Base-by-base conservation (phyloP, 2,329 filamentous ascomycete species). In the Aspergillus fructus region DNA sequence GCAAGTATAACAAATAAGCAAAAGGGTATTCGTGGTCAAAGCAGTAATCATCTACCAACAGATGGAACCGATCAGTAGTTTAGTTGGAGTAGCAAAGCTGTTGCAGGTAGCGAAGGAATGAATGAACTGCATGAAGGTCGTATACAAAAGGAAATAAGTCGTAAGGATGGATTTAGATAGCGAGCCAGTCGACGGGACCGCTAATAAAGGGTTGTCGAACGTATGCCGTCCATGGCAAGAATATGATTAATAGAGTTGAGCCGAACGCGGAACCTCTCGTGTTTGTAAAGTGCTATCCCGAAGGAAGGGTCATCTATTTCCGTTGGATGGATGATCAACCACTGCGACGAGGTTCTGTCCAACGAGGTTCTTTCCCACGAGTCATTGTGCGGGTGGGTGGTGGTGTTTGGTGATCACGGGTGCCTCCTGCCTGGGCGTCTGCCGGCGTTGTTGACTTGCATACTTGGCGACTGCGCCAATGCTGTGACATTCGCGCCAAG, bases 221-320 rank as follows among this genome's bases (percentile, higher is more conserved):
- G 34, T 37, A 37, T n/a, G 12, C 34, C 13, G 34, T n/a, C n/a
- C 40, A 17, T 21, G 12, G 40, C n/a, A 42, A 42, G 17, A 42
- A 42, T 24, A 48, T 30, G 1, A 30, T 30, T 30, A 0, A 30
- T 39, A 23, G 61, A 55, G 62, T 61, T 56, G 24, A 7, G 61
- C 62, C 60, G 63, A 62, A 63, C 53, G 65, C 64, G 65, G 65
- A 64, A 66, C 64, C 63, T 66, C 66, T 67, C 63, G 64, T 64
- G 66, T 50, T 56, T 60, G 62, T 60, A 62, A 58, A 53, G 64
- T 60, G 63, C 59, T 53, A 33, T 53, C 71, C 84, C 84, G 86
- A 86, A 21, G 21, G 21, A 21, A 86, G 84, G 84, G 83, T 85
- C 83, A 86, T 87, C 86, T 83, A 86, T 86, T 86, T 83, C 84